Conservation (phyloP, 306 rosid species). For the Castanopsis chinensis region DNA sequence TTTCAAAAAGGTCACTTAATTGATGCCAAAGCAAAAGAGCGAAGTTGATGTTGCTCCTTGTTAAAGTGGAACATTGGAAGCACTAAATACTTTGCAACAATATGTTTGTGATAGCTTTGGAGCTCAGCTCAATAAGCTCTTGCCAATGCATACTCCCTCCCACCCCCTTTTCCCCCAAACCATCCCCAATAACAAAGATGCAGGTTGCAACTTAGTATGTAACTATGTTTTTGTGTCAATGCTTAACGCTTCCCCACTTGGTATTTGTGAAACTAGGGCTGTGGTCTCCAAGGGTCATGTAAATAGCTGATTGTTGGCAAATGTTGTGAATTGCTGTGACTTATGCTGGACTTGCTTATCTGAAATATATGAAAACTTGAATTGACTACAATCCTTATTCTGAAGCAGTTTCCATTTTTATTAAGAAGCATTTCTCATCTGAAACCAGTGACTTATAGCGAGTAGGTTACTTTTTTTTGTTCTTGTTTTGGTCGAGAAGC, state of each 20-base stretch:
- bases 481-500: background rate
- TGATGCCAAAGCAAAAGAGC: constrained; percentile 70
- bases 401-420: background rate
- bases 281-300: background rate
- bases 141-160: background rate
- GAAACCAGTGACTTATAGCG: background rate
- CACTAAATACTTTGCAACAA: constrained; percentile 60
- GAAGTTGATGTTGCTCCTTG: constrained; percentile 46
- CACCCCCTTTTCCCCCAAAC: no score
- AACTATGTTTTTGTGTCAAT: background rate
- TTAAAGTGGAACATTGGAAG: constrained; percentile 43
- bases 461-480: background rate
- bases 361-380: background rate
- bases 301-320: background rate
- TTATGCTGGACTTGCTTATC: background rate
- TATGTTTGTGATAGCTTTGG: background rate
- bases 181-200: background rate
- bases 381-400: background rate
- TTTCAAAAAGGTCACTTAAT: constrained; percentile 71
- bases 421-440: background rate
- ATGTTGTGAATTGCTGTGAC: background rate
- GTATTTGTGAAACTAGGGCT: background rate
- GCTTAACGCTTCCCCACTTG: background rate
- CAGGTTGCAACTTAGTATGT: background rate
- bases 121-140: background rate